phyloP scores from a whole-genome alignment of 352 stramenopile species.

The Phytophthora pluvialis region DNA sequence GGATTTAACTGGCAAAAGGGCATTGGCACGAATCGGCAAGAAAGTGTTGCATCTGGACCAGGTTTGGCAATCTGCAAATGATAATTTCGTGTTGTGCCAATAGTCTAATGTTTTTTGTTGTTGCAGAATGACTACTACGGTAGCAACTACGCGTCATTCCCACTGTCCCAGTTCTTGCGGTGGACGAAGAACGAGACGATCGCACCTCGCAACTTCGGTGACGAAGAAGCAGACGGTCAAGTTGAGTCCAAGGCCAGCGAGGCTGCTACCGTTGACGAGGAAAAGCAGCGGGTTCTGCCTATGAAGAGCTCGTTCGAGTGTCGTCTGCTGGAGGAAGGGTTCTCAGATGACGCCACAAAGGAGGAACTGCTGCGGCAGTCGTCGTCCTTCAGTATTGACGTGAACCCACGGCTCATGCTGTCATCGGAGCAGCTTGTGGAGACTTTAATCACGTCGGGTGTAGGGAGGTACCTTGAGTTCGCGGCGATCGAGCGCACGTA shows the following conservation, averaged over 20 bases:
- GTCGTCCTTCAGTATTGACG: slow-evolving; percentile 71
- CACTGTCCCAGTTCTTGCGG: slow-evolving; percentile 57
- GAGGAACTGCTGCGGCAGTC: slow-evolving; percentile 53
- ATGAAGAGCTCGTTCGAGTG: slow-evolving; percentile 60
- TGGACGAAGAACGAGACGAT: slow-evolving; percentile 65
- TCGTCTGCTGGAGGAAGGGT: slow-evolving; percentile 47
- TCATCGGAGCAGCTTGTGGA: slow-evolving; percentile 83
- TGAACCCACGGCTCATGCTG: slow-evolving; percentile 84
- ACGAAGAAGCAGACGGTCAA: slow-evolving; percentile 34
- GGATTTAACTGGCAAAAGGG: slow-evolving; percentile 35
- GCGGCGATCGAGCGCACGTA: slow-evolving; percentile 86
- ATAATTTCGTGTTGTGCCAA: background rate
- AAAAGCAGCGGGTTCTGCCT: slow-evolving; percentile 34
- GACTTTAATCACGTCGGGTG: slow-evolving; percentile 83
- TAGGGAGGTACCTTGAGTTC: slow-evolving; percentile 90
- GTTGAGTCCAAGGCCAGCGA: background rate
- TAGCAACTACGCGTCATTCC: slow-evolving; percentile 80
- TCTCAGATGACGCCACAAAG: slow-evolving; percentile 45
- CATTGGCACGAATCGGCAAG: slow-evolving; percentile 68
- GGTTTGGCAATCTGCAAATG: slow-evolving; percentile 34
- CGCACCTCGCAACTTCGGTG: slow-evolving; percentile 39
- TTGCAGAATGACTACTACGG: slow-evolving; percentile 84
- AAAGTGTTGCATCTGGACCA: slow-evolving; percentile 84
- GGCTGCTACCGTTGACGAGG: slow-evolving; percentile 1
- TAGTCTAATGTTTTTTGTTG: slow-evolving; percentile 2